Base-by-base conservation (phyloP, 805 yeast genomes). In the Naumovozyma dairenensis region DNA sequence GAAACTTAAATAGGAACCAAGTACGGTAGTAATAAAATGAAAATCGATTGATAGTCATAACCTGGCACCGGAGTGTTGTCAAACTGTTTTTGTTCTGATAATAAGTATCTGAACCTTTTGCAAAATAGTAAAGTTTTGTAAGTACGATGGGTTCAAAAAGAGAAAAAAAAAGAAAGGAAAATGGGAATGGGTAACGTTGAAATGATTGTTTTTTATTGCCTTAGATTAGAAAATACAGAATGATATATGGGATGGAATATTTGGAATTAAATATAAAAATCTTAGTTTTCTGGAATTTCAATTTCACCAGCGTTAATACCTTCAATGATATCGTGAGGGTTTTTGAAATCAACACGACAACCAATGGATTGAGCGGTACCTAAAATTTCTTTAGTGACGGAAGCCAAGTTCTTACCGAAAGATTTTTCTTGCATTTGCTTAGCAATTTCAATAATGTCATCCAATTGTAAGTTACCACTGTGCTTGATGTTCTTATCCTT, bases 281-380 rank as follows among this genome's bases (percentile, higher is more conserved):
- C 48, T 55, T 56, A 57, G 55, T 48, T 54, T 48, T 46, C 58
- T 51, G 60, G 60, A 53, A 64, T 66, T 55, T 89, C 97, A 65
- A 92, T 80, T 72, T 86, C 96, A 72, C 99, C 99, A 69, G 80
- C 89, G 75, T 89, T 78, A 69, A 92, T 92, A 69, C 89, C 96
- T 58, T 89, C 98, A 63, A 92, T 89, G 74, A 89, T 81, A 71
- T 83, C 96, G 68, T 92, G 98, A 58, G 98, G 96, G 80, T 89
- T 89, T 79, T 92, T 89, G 74, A 87, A 93, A 71, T 86, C 89
- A 65, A 92, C 96, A 74, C 96, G 87, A 75, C 96, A 87, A 63
- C 98, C 98, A 63, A 92, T 93, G 50, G 97, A 87, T 77, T 89
- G 97, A 60, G 97, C 96, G 69, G 98, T 92, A 71, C 98, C 98